These are phyloP conservation scores for Helotiales sp. DNA, from an alignment of 2,329 filamentous ascomycete species.

Conservation along the genomic window DNA sequence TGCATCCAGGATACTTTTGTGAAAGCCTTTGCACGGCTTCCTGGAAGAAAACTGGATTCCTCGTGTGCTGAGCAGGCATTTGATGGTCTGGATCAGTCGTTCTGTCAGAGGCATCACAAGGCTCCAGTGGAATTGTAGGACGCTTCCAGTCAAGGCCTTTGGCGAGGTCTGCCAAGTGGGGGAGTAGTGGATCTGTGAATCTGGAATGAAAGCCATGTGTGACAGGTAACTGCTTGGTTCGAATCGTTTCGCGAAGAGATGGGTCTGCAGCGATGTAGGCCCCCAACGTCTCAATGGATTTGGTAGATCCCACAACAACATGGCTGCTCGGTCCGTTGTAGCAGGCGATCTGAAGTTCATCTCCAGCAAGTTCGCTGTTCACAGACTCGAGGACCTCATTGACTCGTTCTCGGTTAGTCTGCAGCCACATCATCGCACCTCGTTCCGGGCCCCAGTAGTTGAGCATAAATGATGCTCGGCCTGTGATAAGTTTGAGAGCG, in stretches of 20 bases:
- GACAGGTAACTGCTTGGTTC: conserved; percentile 27
- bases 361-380: neutral
- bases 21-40: conserved; percentile 31
- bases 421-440: conserved; percentile 39
- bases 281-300: conserved; percentile 28
- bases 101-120: neutral
- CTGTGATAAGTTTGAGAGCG: conserved; percentile 33
- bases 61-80: conserved; percentile 24
- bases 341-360: conserved; percentile 34
- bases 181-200: conserved; percentile 30
- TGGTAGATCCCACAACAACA: conserved; percentile 34
- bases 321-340: conserved; percentile 36
- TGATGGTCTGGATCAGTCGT: neutral
- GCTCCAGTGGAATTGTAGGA: neutral
- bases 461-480: conserved; percentile 36
- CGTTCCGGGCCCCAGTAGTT: conserved; percentile 37
- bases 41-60: conserved; percentile 34
- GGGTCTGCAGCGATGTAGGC: conserved; percentile 17
- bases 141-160: conserved; percentile 20
- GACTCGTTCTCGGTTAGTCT: conserved; percentile 12
- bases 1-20: conserved; percentile 17
- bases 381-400: conserved; percentile 6
- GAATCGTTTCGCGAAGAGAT: conserved; percentile 10
- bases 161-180: conserved; percentile 20
- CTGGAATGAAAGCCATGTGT: conserved; percentile 35